Evolutionary conservation across 169 alveolate species (phyloP), one percentile per base, ranked within the genome.

Genomic region (Plasmodium inui): DNA sequence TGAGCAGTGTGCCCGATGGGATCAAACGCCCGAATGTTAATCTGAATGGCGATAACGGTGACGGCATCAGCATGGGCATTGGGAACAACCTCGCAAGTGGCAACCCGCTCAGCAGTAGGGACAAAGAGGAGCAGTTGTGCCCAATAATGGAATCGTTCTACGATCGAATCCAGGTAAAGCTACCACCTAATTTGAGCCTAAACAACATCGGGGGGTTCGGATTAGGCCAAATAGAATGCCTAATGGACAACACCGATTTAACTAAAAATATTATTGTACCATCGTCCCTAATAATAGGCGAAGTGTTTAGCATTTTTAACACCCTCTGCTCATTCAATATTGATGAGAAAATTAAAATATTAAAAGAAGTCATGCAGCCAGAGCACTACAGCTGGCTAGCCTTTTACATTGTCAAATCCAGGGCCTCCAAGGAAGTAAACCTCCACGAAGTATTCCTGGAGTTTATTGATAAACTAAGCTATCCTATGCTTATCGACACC

Each of bases 371-470:
- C 19, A 93, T 97, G 76, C 88, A 94, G 67, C 98, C 99, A 1
- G 98, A 97, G 84, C 95, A 96, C 92, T 73, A 86, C 73, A 92
- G 93, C 30, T 98, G 99, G 99, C 94, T 98, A 67, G 96, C 98
- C 26, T 93, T 97, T 82, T 98, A 98, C 96, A 95, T 98, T 17
- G 98, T 98, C 79, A 97, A 98, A 95, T 96, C 97, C 34, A 93
- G 99, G 46, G 99, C 98, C 17, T 91, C 98, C 78, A 98, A 98
- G 93, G 99, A 98, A 95, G 96, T 95, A 28, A 98, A 98, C 79
- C 96, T 97, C 70, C 99, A 98, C 83, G 97, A 97, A 22, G 97
- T 97, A 9, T 98, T 96, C 82, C 96, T 98, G 12, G 95, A 92
- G 74, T 97, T 98, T 92, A 91, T 98, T 32, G 97, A 97, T 82